Percentiles rank a stretch among this genome's conserved stretches.
phyloP scores from a whole-genome alignment of 441 rosid genomes.

The Bruguiera hainesii region DNA sequence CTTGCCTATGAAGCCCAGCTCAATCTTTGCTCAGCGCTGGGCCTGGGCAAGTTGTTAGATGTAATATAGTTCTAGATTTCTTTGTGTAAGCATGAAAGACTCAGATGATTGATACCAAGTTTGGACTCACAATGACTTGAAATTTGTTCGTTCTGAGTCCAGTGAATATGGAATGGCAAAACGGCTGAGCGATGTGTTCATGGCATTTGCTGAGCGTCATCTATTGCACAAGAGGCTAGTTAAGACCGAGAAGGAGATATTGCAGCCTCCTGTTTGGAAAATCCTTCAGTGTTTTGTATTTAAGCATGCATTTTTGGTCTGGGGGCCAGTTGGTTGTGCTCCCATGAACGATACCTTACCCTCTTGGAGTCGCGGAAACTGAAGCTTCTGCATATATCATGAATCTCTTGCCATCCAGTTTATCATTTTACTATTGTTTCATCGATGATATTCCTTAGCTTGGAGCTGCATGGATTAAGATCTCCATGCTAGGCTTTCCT shows the following conservation, averaged over 20 bases:
- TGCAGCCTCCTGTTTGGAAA: constrained; percentile 3
- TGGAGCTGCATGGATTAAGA: too few relatives aligned
- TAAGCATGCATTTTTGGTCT: too few relatives aligned
- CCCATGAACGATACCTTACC: too few relatives aligned
- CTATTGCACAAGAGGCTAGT: constrained; percentile 31
- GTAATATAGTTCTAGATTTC: background rate
- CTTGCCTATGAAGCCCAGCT: constrained; percentile 2
- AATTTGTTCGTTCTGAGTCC: constrained; percentile 34
- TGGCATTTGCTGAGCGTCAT: constrained; percentile 36
- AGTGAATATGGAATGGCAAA: constrained; percentile 37
- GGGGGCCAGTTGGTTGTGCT: too few relatives aligned
- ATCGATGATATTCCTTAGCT: too few relatives aligned
- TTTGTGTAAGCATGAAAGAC: background rate
- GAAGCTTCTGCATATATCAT: too few relatives aligned
- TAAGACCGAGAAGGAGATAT: constrained; percentile 27
- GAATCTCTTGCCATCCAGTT: too few relatives aligned
- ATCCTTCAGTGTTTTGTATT: too few relatives aligned
- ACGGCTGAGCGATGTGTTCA: constrained; percentile 31
- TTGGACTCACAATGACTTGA: constrained; percentile 19
- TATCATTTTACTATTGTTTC: too few relatives aligned
- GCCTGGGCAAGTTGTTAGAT: constrained; percentile 19
- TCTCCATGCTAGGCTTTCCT: too few relatives aligned
- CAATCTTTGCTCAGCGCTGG: background rate
- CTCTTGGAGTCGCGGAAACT: too few relatives aligned
- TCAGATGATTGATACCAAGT: too few relatives aligned